A percentile compares a stretch with the other conserved stretches of the same genome.
These are phyloP conservation scores for Nemania sp. DNA, from an alignment of 2,329 filamentous ascomycete genomes.

Conservation along the genomic window DNA sequence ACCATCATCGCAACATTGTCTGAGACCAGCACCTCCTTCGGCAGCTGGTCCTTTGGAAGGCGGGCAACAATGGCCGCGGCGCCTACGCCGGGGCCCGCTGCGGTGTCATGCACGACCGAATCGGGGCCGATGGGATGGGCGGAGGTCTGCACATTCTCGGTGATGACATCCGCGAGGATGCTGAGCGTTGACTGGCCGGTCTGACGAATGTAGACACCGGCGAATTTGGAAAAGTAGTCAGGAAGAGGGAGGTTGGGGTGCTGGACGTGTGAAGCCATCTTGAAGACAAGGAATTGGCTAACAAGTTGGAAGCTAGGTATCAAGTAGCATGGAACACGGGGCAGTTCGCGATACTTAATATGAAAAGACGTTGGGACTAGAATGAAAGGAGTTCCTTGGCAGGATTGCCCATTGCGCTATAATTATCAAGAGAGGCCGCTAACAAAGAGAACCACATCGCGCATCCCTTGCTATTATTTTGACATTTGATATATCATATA, in stretches of 20 bases:
- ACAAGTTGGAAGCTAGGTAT: too few species aligned
- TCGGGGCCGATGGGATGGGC: conserved; percentile 29
- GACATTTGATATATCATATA: too few species aligned
- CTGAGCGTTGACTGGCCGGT: conserved; percentile 38
- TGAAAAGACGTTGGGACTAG: too few species aligned
- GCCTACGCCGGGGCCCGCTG: conserved; percentile 36
- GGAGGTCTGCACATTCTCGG: conserved; percentile 35
- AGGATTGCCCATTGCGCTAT: too few species aligned
- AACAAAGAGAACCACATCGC: too few species aligned
- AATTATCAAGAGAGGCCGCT: too few species aligned
- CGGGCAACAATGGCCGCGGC: conserved; percentile 34
- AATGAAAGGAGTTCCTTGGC: too few species aligned
- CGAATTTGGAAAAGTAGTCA: conserved; percentile 40
- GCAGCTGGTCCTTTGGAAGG: conserved; percentile 33
- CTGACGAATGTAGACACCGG: conserved; percentile 34
- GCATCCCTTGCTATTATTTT: too few species aligned
- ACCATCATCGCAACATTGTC: conserved; percentile 38
- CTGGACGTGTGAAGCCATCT: conserved; percentile 8
- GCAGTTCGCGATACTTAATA: too few species aligned
- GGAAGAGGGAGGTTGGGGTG: conserved; percentile 33
- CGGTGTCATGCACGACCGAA: conserved; percentile 40
- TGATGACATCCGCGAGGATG: conserved; percentile 34
- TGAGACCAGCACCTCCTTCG: conserved; percentile 34
- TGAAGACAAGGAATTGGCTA: background rate
- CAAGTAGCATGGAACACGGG: too few species aligned